Percentiles rank a stretch among this genome's conserved stretches.
Evolutionary conservation across 192 early-diverging fungal species (phyloP).

Genomic region (Backusella macrospora): DNA sequence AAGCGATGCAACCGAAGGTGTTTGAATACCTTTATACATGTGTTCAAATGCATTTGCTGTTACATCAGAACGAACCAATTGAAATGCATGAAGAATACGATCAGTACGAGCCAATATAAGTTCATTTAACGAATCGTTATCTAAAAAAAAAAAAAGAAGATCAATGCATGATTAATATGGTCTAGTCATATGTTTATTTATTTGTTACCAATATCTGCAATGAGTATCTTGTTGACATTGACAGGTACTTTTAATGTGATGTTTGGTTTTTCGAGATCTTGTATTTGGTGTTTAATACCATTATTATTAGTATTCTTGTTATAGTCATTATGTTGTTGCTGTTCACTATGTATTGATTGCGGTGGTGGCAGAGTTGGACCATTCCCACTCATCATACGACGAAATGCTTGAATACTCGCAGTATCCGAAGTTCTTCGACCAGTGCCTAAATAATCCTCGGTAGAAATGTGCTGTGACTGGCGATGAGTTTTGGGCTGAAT

Average conservation of each 20-base stretch:
- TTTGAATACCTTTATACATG: constrained; percentile 13
- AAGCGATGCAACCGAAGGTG: constrained; percentile 12
- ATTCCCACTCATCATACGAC: constrained; percentile 27
- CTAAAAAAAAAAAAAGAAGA: constrained; percentile 31
- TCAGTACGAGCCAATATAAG: constrained; percentile 60
- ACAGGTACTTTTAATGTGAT: constrained; percentile 57
- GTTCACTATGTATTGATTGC: not conserved
- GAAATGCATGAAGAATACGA: constrained; percentile 55
- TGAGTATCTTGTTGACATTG: constrained; percentile 58
- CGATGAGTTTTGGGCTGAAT: constrained; percentile 28
- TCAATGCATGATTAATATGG: not conserved
- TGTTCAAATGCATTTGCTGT: constrained; percentile 18
- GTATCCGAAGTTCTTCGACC: constrained; percentile 35
- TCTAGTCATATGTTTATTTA: not conserved
- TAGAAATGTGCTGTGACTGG: constrained; percentile 22
- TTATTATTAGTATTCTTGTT: not conserved
- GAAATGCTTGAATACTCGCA: constrained; percentile 32
- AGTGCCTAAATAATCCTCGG: constrained; percentile 32
- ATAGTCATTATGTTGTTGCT: not conserved
- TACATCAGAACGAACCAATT: constrained; percentile 33
- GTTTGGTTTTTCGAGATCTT: constrained; percentile 33
- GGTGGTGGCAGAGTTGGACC: not conserved
- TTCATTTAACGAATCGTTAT: constrained; percentile 58
- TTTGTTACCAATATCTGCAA: constrained; percentile 57
- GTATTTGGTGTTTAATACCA: constrained; percentile 8